Conservation (phyloP, 257 asterid species). For the Thymus mandschuricus region DNA sequence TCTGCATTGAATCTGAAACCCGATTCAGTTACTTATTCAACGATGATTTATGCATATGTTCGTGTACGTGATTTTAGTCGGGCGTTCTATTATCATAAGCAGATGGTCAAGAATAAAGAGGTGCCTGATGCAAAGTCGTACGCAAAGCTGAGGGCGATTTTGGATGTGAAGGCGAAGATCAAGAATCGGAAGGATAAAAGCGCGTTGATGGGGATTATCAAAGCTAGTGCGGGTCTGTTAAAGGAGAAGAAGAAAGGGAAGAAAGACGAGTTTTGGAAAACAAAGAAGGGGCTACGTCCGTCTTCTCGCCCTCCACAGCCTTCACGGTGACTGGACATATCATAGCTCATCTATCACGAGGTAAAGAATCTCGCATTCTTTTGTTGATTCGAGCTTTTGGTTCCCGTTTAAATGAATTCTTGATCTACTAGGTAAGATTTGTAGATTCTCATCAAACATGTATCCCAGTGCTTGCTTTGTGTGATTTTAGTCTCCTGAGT, state of each 20-base stretch:
- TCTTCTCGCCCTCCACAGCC: slow-evolving; percentile 35
- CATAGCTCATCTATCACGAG: neutral
- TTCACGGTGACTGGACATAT: slow-evolving; percentile 30
- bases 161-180: slow-evolving; percentile 73
- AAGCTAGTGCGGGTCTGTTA: slow-evolving; percentile 69
- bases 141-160: slow-evolving; percentile 74
- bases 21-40: slow-evolving; percentile 82
- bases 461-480: too few relatives aligned
- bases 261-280: slow-evolving; percentile 95
- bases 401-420: neutral
- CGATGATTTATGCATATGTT: slow-evolving; percentile 86
- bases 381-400: neutral
- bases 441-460: neutral
- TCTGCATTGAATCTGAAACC: slow-evolving; percentile 74
- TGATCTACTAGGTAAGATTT: neutral
- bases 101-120: slow-evolving; percentile 83
- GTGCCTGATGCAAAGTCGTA: slow-evolving; percentile 82
- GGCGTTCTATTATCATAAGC: slow-evolving; percentile 85
- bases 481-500: too few relatives aligned
- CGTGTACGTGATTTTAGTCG: slow-evolving; percentile 92
- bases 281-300: slow-evolving; percentile 47
- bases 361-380: neutral
- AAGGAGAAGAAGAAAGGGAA: slow-evolving; percentile 72
- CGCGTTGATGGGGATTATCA: slow-evolving; percentile 85
- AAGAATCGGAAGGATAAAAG: slow-evolving; percentile 85